Percentiles rank a stretch among this genome's conserved stretches.
Conservation (phyloP, 140 eudicot genomes). For the Bidens hawaiensis region DNA sequence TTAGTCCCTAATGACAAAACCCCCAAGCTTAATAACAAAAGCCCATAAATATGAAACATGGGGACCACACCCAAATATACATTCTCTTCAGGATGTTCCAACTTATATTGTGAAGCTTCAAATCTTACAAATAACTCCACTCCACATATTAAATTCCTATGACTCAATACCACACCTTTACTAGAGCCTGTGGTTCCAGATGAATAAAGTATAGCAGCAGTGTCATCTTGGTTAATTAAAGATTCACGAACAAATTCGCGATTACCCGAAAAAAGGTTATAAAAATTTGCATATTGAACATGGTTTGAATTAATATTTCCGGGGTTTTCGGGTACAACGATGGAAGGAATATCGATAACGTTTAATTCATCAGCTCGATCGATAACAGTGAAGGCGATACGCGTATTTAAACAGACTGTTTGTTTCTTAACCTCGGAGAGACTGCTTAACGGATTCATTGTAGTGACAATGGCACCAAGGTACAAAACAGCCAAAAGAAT, state of each 20-base stretch:
- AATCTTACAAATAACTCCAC: constrained; percentile 74
- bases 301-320: constrained; percentile 1
- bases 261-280: constrained; percentile 39
- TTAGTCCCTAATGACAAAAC: constrained; percentile 63
- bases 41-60: constrained; percentile 85
- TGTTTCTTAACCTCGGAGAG: constrained; percentile 62
- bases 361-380: constrained; percentile 30
- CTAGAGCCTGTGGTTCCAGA: constrained; percentile 84
- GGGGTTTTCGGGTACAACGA: constrained; percentile 51
- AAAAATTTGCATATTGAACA: constrained; percentile 15
- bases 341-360: constrained; percentile 33
- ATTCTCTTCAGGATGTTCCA: constrained; percentile 31
- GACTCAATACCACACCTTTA: constrained; percentile 74
- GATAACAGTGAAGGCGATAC: constrained; percentile 34
- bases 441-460: constrained; percentile 76
- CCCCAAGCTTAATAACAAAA: constrained; percentile 37
- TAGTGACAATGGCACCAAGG: constrained; percentile 68
- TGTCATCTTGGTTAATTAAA: constrained; percentile 62
- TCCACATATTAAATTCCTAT: constrained; percentile 69
- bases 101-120: constrained; percentile 65
- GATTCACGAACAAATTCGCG: constrained; percentile 23
- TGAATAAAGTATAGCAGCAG: constrained; percentile 78
- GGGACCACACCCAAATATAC: constrained; percentile 76
- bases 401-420: constrained; percentile 38
- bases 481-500: constrained; percentile 53